These are phyloP conservation scores for Ogataea henricii DNA, from an alignment of 805 yeast genomes.

Conservation along the genomic window DNA sequence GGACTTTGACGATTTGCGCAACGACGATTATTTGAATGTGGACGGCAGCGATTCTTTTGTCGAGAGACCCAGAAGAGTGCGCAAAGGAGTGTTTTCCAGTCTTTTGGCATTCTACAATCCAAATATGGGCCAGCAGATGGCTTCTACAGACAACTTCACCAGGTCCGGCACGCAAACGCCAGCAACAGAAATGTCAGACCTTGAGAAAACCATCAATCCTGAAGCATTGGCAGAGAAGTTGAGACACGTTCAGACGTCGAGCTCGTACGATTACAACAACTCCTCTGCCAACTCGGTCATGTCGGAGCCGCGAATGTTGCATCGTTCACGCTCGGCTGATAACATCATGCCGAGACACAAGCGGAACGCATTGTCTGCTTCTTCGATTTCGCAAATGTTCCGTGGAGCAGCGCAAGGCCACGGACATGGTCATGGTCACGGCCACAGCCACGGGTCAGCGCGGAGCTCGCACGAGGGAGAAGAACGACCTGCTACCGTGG, in stretches of 20 bases:
- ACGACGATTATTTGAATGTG: constrained; percentile 39
- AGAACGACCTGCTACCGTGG: constrained; percentile 8
- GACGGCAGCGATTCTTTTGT: constrained; percentile 52
- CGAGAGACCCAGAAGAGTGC: constrained; percentile 56
- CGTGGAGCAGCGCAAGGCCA: too few relatives aligned
- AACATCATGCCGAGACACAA: constrained; percentile 15
- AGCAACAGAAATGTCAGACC: constrained; percentile 18
- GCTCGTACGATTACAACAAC: constrained; percentile 8
- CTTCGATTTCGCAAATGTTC: constrained; percentile 17
- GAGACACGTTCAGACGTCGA: constrained; percentile 13
- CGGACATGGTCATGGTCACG: background rate
- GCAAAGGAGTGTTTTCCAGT: constrained; percentile 85
- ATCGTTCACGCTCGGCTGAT: constrained; percentile 24
- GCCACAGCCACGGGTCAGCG: background rate
- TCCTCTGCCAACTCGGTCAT: constrained; percentile 7
- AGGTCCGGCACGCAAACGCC: constrained; percentile 28
- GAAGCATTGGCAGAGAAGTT: constrained; percentile 23
- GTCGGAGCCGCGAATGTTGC: constrained; percentile 5
- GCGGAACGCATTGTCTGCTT: constrained; percentile 12
- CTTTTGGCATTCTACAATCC: constrained; percentile 67
- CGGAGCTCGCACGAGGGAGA: constrained; percentile 4
- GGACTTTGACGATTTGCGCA: constrained; percentile 32
- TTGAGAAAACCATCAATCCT: constrained; percentile 17
- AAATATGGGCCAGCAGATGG: constrained; percentile 31
- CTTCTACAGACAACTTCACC: constrained; percentile 15